A percentile compares a stretch with the other conserved stretches of the same genome.
Conservation (phyloP, 768 basidiomycete genomes). For the Mycena crocata region DNA sequence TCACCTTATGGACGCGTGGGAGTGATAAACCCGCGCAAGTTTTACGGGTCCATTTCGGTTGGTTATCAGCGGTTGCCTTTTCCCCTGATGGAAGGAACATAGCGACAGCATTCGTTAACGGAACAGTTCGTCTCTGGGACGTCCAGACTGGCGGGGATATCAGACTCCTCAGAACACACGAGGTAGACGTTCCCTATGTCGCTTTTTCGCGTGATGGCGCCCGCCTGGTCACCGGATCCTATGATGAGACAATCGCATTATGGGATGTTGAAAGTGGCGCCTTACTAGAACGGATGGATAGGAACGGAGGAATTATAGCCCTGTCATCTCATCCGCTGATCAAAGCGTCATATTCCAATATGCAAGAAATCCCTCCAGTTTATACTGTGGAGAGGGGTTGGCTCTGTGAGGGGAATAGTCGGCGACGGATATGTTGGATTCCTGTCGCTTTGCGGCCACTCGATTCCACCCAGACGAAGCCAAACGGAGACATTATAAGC, state of each 20-base stretch:
- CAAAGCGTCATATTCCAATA: not conserved
- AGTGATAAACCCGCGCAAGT: not conserved
- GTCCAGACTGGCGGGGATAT: not conserved
- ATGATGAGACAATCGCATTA: not conserved
- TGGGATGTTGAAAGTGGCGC: not conserved
- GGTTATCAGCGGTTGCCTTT: not conserved
- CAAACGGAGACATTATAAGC: no score
- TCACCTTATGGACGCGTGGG: not conserved
- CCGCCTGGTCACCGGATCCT: not conserved
- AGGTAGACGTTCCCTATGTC: not conserved
- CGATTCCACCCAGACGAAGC: not conserved
- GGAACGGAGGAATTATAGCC: no score
- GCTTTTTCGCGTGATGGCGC: not conserved
- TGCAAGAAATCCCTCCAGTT: not conserved
- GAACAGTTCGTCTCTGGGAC: not conserved
- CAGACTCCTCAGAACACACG: not conserved
- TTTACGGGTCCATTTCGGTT: not conserved
- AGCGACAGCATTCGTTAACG: not conserved
- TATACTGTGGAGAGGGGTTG: not conserved
- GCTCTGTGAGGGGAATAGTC: no score
- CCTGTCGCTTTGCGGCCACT: not conserved
- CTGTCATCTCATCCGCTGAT: no score
- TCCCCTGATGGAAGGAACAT: not conserved
- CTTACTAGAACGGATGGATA: no score
- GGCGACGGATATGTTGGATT: not conserved